Percentiles rank a stretch among this genome's conserved stretches.
Evolutionary conservation across 1,284 basidiomycete genomes (phyloP).

Genomic region (Pseudozyma flocculosa): DNA sequence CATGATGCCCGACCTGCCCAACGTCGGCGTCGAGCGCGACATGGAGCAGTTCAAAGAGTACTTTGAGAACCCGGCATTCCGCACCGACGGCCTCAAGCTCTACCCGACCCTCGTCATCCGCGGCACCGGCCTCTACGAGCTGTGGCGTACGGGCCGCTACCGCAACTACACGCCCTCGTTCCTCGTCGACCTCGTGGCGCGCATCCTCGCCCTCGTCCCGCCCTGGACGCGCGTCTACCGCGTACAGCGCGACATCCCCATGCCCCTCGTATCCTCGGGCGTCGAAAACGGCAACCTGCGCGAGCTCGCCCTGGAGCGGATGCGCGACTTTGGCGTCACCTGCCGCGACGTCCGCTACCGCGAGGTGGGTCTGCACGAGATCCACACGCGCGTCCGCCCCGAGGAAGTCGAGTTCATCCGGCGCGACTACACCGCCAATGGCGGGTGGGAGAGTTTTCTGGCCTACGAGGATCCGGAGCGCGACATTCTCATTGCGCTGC

Average conservation of each 20-base stretch:
- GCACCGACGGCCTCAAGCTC: constrained; percentile 95
- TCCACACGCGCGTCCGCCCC: constrained; percentile 94
- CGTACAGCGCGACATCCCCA: constrained; percentile 63
- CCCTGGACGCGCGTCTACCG: constrained; percentile 99
- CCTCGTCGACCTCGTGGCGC: constrained; percentile 91
- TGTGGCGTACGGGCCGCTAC: constrained; percentile 94
- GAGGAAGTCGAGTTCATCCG: constrained; percentile 95
- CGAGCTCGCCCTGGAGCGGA: constrained; percentile 90
- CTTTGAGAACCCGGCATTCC: constrained; percentile 97
- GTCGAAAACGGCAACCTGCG: constrained; percentile 98
- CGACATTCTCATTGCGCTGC: constrained; percentile 91
- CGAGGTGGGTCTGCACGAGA: constrained; percentile 98
- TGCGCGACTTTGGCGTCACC: constrained; percentile 98
- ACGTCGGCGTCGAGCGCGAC: constrained; percentile 94
- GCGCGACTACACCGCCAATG: constrained; percentile 91
- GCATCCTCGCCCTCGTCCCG: constrained; percentile 93
- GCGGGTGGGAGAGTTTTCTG: constrained; percentile 97
- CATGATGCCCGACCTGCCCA: constrained; percentile 70
- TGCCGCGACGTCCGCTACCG: constrained; percentile 96
- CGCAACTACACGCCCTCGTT: constrained; percentile 99
- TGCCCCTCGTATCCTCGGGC: constrained; percentile 71
- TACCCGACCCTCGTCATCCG: constrained; percentile 98
- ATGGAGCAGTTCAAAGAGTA: constrained; percentile 97
- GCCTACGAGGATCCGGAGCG: constrained; percentile 97
- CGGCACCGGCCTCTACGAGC: constrained; percentile 93